Percentiles rank a stretch among this genome's conserved stretches.
Evolutionary conservation across 176 grass and related monocot species (phyloP).

Genomic region (Areca catechu): DNA sequence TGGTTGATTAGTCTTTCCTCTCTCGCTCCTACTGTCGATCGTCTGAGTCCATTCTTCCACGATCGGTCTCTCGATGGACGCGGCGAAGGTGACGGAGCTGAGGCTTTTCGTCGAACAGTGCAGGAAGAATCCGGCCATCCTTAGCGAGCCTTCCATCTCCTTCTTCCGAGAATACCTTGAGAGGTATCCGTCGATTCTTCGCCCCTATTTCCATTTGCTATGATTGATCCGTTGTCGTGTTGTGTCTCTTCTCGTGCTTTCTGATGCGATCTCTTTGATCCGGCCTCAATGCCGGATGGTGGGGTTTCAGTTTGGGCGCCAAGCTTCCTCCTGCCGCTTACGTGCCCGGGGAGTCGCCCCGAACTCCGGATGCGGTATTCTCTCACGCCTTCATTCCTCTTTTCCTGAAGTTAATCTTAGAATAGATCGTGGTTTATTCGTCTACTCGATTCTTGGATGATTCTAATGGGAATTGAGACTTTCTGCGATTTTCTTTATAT

Average conservation of each 20-base stretch:
- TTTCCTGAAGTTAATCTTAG: too few species aligned
- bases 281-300: too few species aligned
- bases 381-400: too few species aligned
- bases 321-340: constrained; percentile 40
- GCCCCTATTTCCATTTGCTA: not conserved
- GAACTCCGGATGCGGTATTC: constrained; percentile 4
- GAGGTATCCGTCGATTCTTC: constrained; percentile 7
- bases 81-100: constrained; percentile 44
- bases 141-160: constrained; percentile 62
- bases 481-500: too few species aligned
- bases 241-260: too few species aligned
- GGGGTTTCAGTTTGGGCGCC: constrained; percentile 46
- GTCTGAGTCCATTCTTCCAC: too few species aligned
- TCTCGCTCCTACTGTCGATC: too few species aligned
- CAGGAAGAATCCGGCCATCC: constrained; percentile 56
- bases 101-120: constrained; percentile 58
- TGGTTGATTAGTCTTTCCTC: too few species aligned
- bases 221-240: not conserved
- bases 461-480: too few species aligned
- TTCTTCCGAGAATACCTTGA: constrained; percentile 90
- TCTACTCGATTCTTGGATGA: too few species aligned
- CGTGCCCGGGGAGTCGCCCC: constrained; percentile 9
- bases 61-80: constrained; percentile 31
- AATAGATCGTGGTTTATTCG: too few species aligned
- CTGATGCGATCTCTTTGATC: too few species aligned